A percentile compares a stretch with the other conserved stretches of the same genome.
These are phyloP conservation scores for Helianthus annuus DNA, from an alignment of 129 eudicot species.

Conservation along the genomic window DNA sequence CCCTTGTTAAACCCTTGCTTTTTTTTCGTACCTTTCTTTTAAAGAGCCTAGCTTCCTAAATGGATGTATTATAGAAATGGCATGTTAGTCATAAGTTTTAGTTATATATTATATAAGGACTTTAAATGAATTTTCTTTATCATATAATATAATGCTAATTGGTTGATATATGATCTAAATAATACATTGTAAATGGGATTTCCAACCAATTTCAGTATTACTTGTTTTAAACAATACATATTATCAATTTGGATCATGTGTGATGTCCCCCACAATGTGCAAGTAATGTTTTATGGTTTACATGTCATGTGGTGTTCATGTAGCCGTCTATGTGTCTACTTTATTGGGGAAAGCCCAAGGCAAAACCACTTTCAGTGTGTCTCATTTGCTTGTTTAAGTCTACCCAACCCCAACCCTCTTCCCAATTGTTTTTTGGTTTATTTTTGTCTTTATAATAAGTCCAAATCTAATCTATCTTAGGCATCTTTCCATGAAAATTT, in stretches of 20 bases:
- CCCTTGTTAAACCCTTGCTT: no score
- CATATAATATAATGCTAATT: not conserved
- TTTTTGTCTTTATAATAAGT: not conserved
- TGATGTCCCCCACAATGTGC: not conserved
- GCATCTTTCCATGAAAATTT: slow-evolving; percentile 9
- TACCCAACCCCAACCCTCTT: slow-evolving; percentile 18
- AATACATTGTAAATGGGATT: not conserved
- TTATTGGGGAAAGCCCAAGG: slow-evolving; percentile 39
- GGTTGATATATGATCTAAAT: not conserved
- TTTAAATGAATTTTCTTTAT: not conserved
- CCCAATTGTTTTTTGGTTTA: not conserved
- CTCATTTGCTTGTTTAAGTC: slow-evolving; percentile 31
- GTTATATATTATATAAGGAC: no score
- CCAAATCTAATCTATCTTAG: slow-evolving; percentile 39
- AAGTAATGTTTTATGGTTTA: slow-evolving; percentile 26
- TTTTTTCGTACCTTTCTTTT: no score
- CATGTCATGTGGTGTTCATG: slow-evolving; percentile 70
- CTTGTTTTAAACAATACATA: not conserved
- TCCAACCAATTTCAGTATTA: not conserved
- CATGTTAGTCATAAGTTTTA: no score
- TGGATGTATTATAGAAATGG: no score
- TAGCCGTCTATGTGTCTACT: slow-evolving; percentile 66
- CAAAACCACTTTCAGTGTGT: slow-evolving; percentile 51
- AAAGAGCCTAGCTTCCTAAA: no score
- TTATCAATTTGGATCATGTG: not conserved